Evolutionary conservation across 352 stramenopile genomes (phyloP), one percentile per base, ranked within the genome.

Genomic region (Phytopythium ostracodes): DNA sequence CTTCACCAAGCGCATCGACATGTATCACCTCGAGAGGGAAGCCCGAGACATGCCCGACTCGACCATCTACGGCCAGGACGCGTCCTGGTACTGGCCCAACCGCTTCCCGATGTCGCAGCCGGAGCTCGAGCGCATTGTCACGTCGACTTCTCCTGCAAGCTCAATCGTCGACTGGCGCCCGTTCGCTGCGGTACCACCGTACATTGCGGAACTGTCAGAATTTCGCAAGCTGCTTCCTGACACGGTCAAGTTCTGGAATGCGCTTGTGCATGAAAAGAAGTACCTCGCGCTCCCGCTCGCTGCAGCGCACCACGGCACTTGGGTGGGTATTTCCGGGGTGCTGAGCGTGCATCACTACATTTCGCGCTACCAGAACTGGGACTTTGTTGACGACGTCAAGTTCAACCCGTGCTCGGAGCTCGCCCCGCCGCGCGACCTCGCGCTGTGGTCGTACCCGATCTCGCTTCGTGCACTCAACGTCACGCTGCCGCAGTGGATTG

Each of bases 351-450:
- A 90, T 60, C 73, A 89, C 60, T 95, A 93, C 57, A 71, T 80
- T 24, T 95, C 84, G 51, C 84, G 85, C 5, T 92, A 91, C 59
- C 84, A 93, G 61, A 93, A 95, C 71, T 95, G 86, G 86, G 84
- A 95, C 57, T 92, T 93, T 63, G 84, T 82, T 5, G 86, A 95
- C 55, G 81, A 93, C 47, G 76, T 91, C 50, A 77, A 87, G 60
- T 71, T 85, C 68, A 93, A 95, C 43, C 86, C 84, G 7, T 88
- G 81, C 63, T 76, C 76, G n/a, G 73, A 83, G 53, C 71, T 51
- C 0, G 67, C 72, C 0, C 50, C 70, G 42, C 56, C 56, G 7
- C 59, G 67, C 7, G 70, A 79, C 47, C 64, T 87, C n/a, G 79
- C 76, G 12, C 53, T 92, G n/a, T 60, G 72, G 20, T 90, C 81